These are phyloP conservation scores for Neoboletus subvelutipes DNA, from an alignment of 768 basidiomycete species.

Conservation along the genomic window DNA sequence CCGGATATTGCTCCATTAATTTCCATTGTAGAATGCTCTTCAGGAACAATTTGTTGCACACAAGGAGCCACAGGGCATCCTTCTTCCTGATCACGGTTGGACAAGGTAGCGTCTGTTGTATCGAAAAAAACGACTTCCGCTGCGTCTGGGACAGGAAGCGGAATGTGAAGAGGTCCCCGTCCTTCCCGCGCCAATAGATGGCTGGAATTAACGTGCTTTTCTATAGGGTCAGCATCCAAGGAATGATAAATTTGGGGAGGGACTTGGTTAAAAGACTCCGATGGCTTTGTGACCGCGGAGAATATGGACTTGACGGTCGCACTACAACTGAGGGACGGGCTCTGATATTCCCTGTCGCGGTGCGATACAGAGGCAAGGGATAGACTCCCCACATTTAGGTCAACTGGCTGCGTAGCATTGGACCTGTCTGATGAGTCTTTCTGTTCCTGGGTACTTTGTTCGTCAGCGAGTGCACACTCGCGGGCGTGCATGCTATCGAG, in stretches of 20 bases:
- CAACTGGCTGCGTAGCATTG: background rate
- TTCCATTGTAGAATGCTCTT: background rate
- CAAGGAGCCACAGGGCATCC: background rate
- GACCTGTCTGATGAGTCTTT: background rate
- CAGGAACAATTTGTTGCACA: background rate
- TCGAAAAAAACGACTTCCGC: constrained; percentile 21
- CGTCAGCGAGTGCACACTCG: background rate
- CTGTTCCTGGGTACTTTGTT: background rate
- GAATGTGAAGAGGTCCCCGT: constrained; percentile 1
- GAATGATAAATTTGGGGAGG: background rate
- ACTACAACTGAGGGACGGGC: background rate
- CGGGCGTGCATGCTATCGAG: constrained; percentile 9
- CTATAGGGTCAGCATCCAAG: background rate
- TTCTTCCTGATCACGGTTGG: background rate
- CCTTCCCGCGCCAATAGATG: constrained; percentile 1
- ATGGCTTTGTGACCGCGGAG: background rate
- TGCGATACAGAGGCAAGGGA: background rate
- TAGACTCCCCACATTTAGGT: background rate
- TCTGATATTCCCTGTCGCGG: background rate
- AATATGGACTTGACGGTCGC: background rate
- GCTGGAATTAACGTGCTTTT: background rate
- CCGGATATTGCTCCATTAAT: background rate
- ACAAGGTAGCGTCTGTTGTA: background rate
- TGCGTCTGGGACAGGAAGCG: constrained; percentile 17
- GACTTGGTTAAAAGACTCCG: background rate